A percentile compares a stretch with the other conserved stretches of the same genome.
These are phyloP conservation scores for Aspergillus unguis DNA, from an alignment of 2,329 filamentous ascomycete genomes.

Conservation along the genomic window DNA sequence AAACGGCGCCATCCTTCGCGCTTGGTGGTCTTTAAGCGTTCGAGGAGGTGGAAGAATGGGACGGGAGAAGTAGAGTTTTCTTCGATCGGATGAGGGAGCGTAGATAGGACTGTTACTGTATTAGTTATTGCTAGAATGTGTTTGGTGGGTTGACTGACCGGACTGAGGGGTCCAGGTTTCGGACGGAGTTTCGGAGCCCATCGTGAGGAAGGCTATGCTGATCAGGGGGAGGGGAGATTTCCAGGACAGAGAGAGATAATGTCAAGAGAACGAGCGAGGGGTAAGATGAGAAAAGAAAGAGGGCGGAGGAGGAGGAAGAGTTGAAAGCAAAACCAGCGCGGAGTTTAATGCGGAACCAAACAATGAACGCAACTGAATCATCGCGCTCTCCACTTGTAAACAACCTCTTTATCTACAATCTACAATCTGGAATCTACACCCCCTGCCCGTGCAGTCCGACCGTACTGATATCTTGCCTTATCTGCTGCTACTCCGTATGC, in stretches of 20 bases:
- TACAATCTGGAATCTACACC: too few species aligned
- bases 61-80: conserved; percentile 69
- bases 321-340: conserved; percentile 1
- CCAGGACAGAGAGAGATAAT: not conserved
- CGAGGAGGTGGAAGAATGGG: conserved; percentile 90
- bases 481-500: conserved; percentile 5
- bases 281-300: conserved; percentile 2
- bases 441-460: too few species aligned
- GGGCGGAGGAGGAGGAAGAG: conserved; percentile 6
- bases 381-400: not conserved
- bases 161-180: conserved; percentile 35
- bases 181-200: conserved; percentile 29
- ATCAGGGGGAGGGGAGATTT: not conserved
- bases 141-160: conserved; percentile 22
- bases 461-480: not conserved
- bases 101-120: conserved; percentile 55
- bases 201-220: conserved; percentile 11
- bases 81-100: conserved; percentile 58
- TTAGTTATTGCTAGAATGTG: conserved; percentile 5
- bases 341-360: conserved; percentile 11
- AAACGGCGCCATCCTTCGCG: conserved; percentile 95
- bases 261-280: not conserved
- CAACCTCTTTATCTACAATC: not conserved
- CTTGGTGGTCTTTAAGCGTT: conserved; percentile 92
- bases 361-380: not conserved